Evolutionary conservation across 208 protist genomes (phyloP).

Genomic region (Wallacemonas sp.): DNA sequence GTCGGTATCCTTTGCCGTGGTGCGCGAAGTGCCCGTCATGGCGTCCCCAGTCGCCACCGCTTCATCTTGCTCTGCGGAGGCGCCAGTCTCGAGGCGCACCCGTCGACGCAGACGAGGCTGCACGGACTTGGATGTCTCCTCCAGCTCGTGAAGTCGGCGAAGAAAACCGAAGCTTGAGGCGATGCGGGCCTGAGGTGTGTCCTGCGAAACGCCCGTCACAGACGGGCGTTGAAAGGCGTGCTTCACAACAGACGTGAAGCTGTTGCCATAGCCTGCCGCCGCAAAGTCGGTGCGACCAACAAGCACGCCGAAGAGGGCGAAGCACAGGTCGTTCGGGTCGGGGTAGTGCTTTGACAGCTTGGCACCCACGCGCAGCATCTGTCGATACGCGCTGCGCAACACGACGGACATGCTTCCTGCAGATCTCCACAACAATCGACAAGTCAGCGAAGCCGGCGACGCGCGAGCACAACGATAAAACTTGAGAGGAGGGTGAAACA

Average conservation of each 20-base stretch:
- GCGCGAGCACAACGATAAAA: too few relatives aligned
- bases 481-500: too few relatives aligned
- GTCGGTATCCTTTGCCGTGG: background rate
- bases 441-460: too few relatives aligned
- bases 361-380: slow-evolving; percentile 51
- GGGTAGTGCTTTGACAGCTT: slow-evolving; percentile 28
- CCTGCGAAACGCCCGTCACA: slow-evolving; percentile 35
- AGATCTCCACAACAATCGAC: too few relatives aligned
- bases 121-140: slow-evolving; percentile 4
- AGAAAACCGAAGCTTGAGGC: slow-evolving; percentile 58
- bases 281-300: slow-evolving; percentile 59
- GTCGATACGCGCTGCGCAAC: slow-evolving; percentile 54
- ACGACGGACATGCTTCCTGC: slow-evolving; percentile 54
- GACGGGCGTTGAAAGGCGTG: slow-evolving; percentile 58
- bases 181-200: slow-evolving; percentile 40
- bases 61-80: too few relatives aligned
- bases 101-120: background rate
- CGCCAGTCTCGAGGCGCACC: background rate
- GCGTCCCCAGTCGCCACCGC: too few relatives aligned
- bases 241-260: slow-evolving; percentile 32
- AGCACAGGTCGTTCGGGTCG: slow-evolving; percentile 65
- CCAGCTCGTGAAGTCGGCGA: slow-evolving; percentile 48
- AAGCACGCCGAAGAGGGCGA: slow-evolving; percentile 64
- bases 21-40: too few relatives aligned
- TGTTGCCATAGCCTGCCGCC: slow-evolving; percentile 63